These are phyloP conservation scores for Penicillium ucsense DNA, from an alignment of 495 filamentous ascomycete species.

Conservation along the genomic window DNA sequence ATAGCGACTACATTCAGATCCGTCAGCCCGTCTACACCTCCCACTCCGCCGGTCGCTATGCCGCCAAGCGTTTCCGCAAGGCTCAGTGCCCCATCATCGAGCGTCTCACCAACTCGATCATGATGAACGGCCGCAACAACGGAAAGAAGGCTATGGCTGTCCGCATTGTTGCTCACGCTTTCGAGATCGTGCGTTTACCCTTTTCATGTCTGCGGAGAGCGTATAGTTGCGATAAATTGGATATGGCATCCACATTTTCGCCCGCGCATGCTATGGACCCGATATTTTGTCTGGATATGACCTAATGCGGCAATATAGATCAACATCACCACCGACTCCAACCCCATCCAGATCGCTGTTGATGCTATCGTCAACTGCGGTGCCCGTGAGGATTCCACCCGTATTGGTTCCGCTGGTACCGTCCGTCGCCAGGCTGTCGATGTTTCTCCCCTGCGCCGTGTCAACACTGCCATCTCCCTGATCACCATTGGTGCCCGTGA, in stretches of 20 bases:
- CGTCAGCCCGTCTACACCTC: conserved; percentile 95
- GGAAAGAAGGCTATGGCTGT: conserved; percentile 99
- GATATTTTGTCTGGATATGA: neutral
- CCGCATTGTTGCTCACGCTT: conserved; percentile 96
- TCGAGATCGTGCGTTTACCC: conserved; percentile 81
- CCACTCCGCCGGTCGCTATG: conserved; percentile 97
- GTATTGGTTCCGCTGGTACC: conserved; percentile 98
- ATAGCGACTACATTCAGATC: conserved; percentile 99
- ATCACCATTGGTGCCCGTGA: conserved; percentile 96
- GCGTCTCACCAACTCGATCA: conserved; percentile 99
- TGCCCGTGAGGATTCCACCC: conserved; percentile 97
- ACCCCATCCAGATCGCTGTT: conserved; percentile 98
- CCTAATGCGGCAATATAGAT: conserved; percentile 46
- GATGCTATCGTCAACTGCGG: conserved; percentile 99
- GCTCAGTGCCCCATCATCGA: conserved; percentile 99
- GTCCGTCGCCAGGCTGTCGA: conserved; percentile 99
- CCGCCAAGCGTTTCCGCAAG: conserved; percentile 99
- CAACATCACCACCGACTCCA: conserved; percentile 99
- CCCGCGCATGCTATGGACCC: neutral
- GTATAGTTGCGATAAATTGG: neutral
- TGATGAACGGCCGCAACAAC: conserved; percentile 99
- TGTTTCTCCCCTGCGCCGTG: conserved; percentile 96
- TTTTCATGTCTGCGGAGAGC: neutral
- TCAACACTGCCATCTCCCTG: conserved; percentile 92
- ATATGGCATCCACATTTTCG: neutral